Conservation (phyloP, 129 eudicot genomes). For the Flaveria sonorensis region DNA sequence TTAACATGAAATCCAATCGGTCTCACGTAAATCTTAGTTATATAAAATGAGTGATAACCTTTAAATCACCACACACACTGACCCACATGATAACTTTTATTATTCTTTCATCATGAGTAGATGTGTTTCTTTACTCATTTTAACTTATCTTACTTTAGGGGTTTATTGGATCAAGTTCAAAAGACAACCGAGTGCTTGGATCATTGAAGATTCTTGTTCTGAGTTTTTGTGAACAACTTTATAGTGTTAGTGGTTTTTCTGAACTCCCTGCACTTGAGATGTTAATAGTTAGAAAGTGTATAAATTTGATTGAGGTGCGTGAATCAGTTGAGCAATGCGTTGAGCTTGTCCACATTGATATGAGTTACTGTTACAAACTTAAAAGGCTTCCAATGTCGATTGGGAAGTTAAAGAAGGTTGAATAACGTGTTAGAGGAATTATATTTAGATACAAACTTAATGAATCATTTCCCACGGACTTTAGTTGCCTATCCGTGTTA, state of each 20-base stretch:
- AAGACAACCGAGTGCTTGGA: not conserved
- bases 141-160: not conserved
- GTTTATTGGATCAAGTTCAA: not conserved
- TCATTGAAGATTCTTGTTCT: slow-evolving; percentile 24
- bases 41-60: too few relatives aligned
- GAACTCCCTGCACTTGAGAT: slow-evolving; percentile 10
- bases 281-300: not conserved
- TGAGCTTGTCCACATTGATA: slow-evolving; percentile 4
- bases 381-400: not conserved
- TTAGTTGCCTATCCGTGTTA: slow-evolving; percentile 6
- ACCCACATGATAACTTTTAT: too few relatives aligned
- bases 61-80: too few relatives aligned
- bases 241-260: not conserved
- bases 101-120: too few relatives aligned
- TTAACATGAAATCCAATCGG: too few relatives aligned
- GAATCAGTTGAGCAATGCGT: not conserved
- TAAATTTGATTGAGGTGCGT: not conserved
- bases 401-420: not conserved
- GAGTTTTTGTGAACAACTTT: not conserved
- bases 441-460: slow-evolving; percentile 6
- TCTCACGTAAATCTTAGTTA: too few relatives aligned
- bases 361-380: not conserved
- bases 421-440: not conserved
- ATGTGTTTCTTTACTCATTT: not conserved
- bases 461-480: slow-evolving; percentile 10